Evolutionary conservation across 2,329 filamentous ascomycete genomes (phyloP).

Genomic region (Ascochyta clinopodiicola): DNA sequence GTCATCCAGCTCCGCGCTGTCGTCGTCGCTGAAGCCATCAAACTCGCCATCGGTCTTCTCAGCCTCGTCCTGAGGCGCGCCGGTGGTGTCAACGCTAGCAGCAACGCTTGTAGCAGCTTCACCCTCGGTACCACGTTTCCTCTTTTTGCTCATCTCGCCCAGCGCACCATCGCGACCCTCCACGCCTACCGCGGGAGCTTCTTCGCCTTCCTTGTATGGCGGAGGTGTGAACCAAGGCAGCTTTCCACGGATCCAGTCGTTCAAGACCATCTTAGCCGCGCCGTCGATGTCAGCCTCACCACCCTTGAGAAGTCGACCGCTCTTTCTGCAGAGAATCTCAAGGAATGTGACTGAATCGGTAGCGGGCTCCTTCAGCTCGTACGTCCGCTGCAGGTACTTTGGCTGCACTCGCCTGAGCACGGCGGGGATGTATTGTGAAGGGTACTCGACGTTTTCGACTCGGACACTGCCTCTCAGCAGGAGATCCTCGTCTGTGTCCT

Average conservation of each 20-base stretch:
- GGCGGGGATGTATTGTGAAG: constrained; percentile 91
- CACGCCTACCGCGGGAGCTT: constrained; percentile 49
- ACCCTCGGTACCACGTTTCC: constrained; percentile 64
- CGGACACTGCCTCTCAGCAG: constrained; percentile 89
- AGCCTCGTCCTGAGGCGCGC: constrained; percentile 22
- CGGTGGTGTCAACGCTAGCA: constrained; percentile 22
- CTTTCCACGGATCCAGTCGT: constrained; percentile 93
- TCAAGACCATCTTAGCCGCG: constrained; percentile 95
- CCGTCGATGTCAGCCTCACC: constrained; percentile 96
- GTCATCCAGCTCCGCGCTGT: constrained; percentile 13
- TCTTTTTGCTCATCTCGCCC: constrained; percentile 81
- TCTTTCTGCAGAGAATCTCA: constrained; percentile 84
- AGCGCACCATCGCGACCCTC: constrained; percentile 77
- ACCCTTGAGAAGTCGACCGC: constrained; percentile 82
- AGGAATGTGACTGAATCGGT: constrained; percentile 80
- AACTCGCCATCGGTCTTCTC: constrained; percentile 41
- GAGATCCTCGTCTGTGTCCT: constrained; percentile 85
- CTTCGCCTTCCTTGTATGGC: constrained; percentile 58
- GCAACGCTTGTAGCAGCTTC: constrained; percentile 33
- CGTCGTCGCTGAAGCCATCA: constrained; percentile 40
- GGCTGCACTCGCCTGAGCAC: constrained; percentile 81
- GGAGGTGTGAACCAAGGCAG: constrained; percentile 95
- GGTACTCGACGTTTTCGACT: constrained; percentile 95
- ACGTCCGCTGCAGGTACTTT: constrained; percentile 90
- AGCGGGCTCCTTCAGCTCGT: constrained; percentile 80